Evolutionary conservation across 164 flowering plant genomes (phyloP).

Genomic region (Magnolia kwangsiensis): DNA sequence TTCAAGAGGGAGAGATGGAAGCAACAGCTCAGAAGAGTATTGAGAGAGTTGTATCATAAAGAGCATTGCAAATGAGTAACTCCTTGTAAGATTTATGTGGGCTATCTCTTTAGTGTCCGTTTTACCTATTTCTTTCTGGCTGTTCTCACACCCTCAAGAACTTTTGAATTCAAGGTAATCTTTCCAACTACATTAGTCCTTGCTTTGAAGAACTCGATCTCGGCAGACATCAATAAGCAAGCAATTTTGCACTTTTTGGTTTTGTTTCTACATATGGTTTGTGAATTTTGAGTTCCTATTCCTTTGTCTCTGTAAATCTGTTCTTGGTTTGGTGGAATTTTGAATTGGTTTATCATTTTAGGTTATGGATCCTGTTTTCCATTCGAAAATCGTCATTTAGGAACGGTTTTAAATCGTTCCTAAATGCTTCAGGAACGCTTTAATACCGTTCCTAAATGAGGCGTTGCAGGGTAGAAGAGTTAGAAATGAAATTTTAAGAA

Average conservation of each 20-base stretch:
- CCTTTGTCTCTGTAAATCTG: too few species aligned
- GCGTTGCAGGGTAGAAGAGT: too few species aligned
- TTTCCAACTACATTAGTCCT: constrained; percentile 27
- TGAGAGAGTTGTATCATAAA: constrained; percentile 83
- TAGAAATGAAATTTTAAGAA: too few species aligned
- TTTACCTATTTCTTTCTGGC: constrained; percentile 66
- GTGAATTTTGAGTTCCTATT: too few species aligned
- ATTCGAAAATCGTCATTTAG: too few species aligned
- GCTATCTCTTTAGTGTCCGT: constrained; percentile 74
- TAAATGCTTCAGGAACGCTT: too few species aligned
- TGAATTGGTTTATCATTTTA: too few species aligned
- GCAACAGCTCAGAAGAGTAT: constrained; percentile 39
- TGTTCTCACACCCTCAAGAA: constrained; percentile 50
- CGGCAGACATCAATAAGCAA: constrained; percentile 41
- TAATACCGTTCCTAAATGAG: too few species aligned
- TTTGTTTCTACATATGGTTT: too few species aligned
- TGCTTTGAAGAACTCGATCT: constrained; percentile 33
- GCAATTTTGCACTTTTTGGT: neutral
- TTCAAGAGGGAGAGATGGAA: neutral
- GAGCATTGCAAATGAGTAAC: constrained; percentile 71
- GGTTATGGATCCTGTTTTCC: too few species aligned
- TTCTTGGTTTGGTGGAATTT: too few species aligned
- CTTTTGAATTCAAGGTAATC: constrained; percentile 34
- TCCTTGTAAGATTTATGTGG: constrained; percentile 80
- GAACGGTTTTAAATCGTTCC: too few species aligned